A percentile compares a stretch with the other conserved stretches of the same genome.
Conservation (phyloP, 345 rosid species). For the Sonneratia alba region DNA sequence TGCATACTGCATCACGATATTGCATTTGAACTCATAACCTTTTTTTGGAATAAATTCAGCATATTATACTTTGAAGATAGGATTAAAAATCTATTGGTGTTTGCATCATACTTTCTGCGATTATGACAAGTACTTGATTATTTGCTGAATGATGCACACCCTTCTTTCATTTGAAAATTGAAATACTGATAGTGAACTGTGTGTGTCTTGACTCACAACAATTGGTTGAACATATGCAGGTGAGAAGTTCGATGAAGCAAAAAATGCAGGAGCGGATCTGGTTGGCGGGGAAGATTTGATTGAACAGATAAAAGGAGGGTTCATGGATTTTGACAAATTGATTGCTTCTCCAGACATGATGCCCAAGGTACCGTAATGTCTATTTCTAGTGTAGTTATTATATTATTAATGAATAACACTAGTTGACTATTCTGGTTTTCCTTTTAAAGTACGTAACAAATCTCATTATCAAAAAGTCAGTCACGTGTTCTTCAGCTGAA, state of each 20-base stretch:
- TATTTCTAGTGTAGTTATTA: background rate
- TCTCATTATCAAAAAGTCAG: background rate
- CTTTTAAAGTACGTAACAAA: background rate
- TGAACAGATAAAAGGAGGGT: conserved; percentile 84
- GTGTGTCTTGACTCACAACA: background rate
- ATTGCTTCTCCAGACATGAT: conserved; percentile 99
- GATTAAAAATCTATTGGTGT: background rate
- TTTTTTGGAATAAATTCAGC: background rate
- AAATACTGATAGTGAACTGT: background rate
- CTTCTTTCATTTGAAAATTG: background rate
- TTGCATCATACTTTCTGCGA: background rate
- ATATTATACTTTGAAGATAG: background rate
- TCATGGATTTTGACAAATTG: conserved; percentile 93
- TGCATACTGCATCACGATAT: background rate
- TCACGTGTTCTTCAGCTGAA: too few relatives aligned
- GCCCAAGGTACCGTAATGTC: conserved; percentile 68
- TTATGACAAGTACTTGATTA: background rate
- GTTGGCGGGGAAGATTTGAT: conserved; percentile 96
- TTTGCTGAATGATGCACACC: background rate
- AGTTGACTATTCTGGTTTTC: background rate
- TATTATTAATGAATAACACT: background rate
- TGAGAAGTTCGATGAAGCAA: conserved; percentile 95
- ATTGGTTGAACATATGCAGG: conserved; percentile 33
- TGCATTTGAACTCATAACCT: background rate
- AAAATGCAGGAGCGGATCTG: conserved; percentile 94